A percentile compares a stretch with the other conserved stretches of the same genome.
These are phyloP conservation scores for Syzygium syzygioides DNA, from an alignment of 441 rosid genomes.

Conservation along the genomic window DNA sequence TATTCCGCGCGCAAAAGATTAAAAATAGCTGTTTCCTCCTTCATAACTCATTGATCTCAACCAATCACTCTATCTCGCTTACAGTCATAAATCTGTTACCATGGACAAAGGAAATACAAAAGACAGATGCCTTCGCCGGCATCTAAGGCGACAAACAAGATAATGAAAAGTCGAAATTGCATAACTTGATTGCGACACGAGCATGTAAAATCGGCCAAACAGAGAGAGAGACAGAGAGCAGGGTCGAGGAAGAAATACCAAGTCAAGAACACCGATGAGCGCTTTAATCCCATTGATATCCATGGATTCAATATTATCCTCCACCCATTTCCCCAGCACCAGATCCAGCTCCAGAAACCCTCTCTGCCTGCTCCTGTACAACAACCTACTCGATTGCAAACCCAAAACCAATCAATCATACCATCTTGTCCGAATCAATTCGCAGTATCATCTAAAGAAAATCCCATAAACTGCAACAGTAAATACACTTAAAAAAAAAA, in stretches of 20 bases:
- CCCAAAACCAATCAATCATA: neutral
- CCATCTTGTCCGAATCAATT: neutral
- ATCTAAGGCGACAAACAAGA: neutral
- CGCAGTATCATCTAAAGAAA: neutral
- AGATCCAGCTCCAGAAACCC: slow-evolving; percentile 88
- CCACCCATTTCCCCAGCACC: slow-evolving; percentile 90
- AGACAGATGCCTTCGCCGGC: neutral
- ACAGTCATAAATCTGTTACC: neutral
- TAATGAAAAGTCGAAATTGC: neutral
- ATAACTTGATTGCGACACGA: neutral
- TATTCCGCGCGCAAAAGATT: neutral
- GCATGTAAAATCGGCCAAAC: neutral
- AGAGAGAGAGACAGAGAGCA: neutral
- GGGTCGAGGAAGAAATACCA: slow-evolving; percentile 36
- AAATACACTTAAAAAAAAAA: neutral
- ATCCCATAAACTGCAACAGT: neutral
- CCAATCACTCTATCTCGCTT: neutral
- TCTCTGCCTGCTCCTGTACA: slow-evolving; percentile 93
- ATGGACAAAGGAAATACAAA: neutral
- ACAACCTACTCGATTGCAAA: slow-evolving; percentile 31
- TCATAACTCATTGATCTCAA: neutral
- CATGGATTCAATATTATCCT: slow-evolving; percentile 61
- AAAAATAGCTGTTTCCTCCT: neutral
- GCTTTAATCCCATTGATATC: slow-evolving; percentile 63
- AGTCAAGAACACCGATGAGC: slow-evolving; percentile 70